phyloP scores from a whole-genome alignment of 495 filamentous ascomycete species.

The Lophiotrema nucula region DNA sequence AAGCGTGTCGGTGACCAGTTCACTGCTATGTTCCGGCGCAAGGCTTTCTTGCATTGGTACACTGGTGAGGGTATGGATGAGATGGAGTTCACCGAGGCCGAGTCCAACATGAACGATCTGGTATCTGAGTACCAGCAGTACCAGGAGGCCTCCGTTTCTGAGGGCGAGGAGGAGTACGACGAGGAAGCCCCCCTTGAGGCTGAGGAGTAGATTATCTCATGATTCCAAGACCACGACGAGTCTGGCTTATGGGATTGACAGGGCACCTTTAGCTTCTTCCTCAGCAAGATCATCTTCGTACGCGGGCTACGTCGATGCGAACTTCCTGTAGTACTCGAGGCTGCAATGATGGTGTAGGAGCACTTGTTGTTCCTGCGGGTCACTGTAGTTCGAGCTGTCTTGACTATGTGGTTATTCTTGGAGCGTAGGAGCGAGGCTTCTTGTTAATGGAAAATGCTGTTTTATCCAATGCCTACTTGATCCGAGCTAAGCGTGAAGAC shows the following conservation, averaged over 20 bases:
- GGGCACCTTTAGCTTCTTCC: too few species aligned
- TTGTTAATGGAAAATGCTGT: constrained; percentile 25
- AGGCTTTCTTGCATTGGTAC: constrained; percentile 99
- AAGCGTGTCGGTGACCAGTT: constrained; percentile 99
- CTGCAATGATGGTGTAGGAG: too few species aligned
- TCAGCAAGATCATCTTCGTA: too few species aligned
- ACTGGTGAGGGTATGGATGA: constrained; percentile 99
- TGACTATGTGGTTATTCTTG: neutral
- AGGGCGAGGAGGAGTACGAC: constrained; percentile 69
- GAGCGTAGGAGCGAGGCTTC: constrained; percentile 22
- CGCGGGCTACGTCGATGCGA: too few species aligned
- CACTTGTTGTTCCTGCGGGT: too few species aligned
- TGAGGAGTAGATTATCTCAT: constrained; percentile 45
- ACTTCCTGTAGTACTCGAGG: too few species aligned
- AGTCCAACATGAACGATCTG: constrained; percentile 99
- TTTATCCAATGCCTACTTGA: constrained; percentile 2
- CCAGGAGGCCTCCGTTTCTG: constrained; percentile 90
- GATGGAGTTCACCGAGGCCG: constrained; percentile 99
- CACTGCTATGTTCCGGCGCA: constrained; percentile 99
- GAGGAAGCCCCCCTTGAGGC: constrained; percentile 52
- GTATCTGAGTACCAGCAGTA: constrained; percentile 99
- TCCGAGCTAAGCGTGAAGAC: too few species aligned
- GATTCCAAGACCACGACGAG: constrained; percentile 8
- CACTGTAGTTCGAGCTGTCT: too few species aligned
- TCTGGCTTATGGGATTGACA: constrained; percentile 9